phyloP scores from a whole-genome alignment of 116 monocot species.

The Zostera marina region DNA sequence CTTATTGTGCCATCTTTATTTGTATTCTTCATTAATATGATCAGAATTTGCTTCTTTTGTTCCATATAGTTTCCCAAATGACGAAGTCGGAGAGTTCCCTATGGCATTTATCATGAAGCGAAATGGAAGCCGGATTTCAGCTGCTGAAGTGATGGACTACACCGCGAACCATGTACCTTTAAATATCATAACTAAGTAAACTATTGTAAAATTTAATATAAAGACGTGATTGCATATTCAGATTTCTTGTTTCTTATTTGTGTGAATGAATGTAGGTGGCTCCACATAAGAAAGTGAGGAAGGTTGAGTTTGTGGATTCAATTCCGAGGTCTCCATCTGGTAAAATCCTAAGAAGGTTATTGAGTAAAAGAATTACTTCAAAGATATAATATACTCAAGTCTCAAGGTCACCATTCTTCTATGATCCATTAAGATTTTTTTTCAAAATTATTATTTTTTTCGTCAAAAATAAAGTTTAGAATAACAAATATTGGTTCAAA shows the following conservation, averaged over 20 bases:
- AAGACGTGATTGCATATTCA: neutral
- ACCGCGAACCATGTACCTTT: conserved; percentile 42
- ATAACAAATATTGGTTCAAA: too few species aligned
- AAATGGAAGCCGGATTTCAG: conserved; percentile 29
- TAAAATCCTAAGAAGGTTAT: conserved; percentile 13
- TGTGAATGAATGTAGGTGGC: conserved; percentile 11
- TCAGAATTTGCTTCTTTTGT: neutral
- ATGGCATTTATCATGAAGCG: conserved; percentile 63
- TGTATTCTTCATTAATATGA: neutral
- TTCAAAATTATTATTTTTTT: too few species aligned
- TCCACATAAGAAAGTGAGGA: conserved; percentile 24
- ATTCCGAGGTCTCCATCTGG: conserved; percentile 20
- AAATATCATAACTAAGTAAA: neutral
- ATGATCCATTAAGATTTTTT: too few species aligned
- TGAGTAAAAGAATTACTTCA: neutral
- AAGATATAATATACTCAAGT: neutral
- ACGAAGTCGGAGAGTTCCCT: conserved; percentile 66
- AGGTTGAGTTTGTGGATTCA: conserved; percentile 12
- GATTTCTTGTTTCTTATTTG: neutral
- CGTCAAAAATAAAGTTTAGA: too few species aligned
- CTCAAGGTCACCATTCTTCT: too few species aligned
- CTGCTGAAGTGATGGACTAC: conserved; percentile 39
- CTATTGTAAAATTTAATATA: neutral
- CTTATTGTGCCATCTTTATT: neutral
- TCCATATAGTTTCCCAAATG: conserved; percentile 30